Conservation (phyloP, 164 flowering plant genomes). For the Stephania yunnanensis region DNA sequence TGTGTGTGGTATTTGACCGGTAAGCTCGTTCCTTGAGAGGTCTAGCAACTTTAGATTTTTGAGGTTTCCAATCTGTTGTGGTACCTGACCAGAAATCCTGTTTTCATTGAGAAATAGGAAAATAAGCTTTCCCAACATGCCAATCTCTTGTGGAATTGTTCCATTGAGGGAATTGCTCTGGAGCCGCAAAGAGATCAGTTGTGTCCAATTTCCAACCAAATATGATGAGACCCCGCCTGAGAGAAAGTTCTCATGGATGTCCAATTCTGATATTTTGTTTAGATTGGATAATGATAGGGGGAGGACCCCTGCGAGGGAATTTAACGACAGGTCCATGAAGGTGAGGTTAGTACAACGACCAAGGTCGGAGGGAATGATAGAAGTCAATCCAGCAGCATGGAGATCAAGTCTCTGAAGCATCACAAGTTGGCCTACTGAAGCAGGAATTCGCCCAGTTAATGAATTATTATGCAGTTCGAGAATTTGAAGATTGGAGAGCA, state of each 20-base stretch:
- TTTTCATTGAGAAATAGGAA: constrained; percentile 19
- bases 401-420: constrained; percentile 29
- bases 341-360: constrained; percentile 34
- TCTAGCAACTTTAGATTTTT: constrained; percentile 22
- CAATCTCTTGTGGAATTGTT: constrained; percentile 23
- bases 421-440: constrained; percentile 35
- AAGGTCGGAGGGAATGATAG: constrained; percentile 36
- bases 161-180: constrained; percentile 23
- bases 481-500: constrained; percentile 17
- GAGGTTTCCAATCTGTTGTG: constrained; percentile 28
- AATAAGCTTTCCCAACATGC: constrained; percentile 15
- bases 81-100: constrained; percentile 20
- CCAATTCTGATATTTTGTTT: constrained; percentile 15
- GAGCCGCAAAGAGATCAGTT: constrained; percentile 22
- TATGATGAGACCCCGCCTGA: constrained; percentile 23
- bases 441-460: constrained; percentile 32
- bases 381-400: constrained; percentile 16
- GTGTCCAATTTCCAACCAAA: constrained; percentile 23
- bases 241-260: constrained; percentile 14
- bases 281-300: constrained; percentile 26
- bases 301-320: constrained; percentile 24
- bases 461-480: constrained; percentile 29
- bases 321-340: constrained; percentile 25
- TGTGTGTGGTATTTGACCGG: constrained; percentile 50
- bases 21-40: constrained; percentile 48